phyloP scores from a whole-genome alignment of 106 monocot species.

The Apostasia ramifera region DNA sequence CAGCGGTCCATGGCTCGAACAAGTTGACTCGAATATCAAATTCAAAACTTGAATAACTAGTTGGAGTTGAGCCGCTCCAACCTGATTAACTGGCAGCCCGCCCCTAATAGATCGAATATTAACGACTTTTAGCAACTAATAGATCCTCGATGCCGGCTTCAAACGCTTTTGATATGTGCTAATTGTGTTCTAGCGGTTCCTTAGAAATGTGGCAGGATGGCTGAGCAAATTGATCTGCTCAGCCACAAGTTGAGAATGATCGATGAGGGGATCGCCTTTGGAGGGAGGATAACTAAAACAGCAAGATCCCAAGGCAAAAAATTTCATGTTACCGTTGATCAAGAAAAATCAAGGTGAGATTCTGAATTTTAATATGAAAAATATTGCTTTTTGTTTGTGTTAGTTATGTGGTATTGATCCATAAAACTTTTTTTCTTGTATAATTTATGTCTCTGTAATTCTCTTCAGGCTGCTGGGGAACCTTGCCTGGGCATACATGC shows the following conservation, averaged over 20 bases:
- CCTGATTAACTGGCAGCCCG: too few relatives aligned
- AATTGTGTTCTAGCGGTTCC: neutral
- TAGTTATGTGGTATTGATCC: neutral
- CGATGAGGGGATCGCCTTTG: conserved; percentile 75
- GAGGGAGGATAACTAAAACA: conserved; percentile 84
- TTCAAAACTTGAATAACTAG: too few relatives aligned
- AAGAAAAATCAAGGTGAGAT: conserved; percentile 75
- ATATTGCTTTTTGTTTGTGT: neutral
- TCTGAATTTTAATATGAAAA: neutral
- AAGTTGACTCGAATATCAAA: too few relatives aligned
- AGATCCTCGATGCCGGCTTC: too few relatives aligned
- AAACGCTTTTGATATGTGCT: too few relatives aligned
- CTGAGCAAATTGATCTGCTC: conserved; percentile 76
- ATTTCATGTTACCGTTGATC: conserved; percentile 88
- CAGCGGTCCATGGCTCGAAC: too few relatives aligned
- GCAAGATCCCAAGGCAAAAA: conserved; percentile 88
- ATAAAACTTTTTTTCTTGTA: neutral
- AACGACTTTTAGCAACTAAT: neutral
- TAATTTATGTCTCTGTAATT: neutral
- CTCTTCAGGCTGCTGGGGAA: conserved; percentile 50
- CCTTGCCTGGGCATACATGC: conserved; percentile 95
- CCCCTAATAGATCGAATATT: neutral
- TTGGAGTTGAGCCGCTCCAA: too few relatives aligned
- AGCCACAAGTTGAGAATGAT: conserved; percentile 67
- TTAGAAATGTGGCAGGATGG: conserved; percentile 87